Conservation (phyloP, 257 asterid species). For the Parsonsia alboflavescens region DNA sequence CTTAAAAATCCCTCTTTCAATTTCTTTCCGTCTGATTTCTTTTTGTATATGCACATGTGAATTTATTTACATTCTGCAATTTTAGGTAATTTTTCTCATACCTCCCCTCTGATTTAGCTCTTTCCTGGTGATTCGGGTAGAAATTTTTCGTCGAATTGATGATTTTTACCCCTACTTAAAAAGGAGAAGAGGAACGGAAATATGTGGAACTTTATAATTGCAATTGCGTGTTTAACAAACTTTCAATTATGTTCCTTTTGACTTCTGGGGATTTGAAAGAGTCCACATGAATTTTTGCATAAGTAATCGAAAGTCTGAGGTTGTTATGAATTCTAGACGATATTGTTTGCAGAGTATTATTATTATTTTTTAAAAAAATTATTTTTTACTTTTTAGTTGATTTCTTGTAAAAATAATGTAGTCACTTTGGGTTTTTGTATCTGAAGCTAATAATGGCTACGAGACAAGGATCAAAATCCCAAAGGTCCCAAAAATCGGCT, state of each 20-base stretch:
- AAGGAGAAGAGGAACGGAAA: neutral
- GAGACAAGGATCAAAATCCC: slow-evolving; percentile 49
- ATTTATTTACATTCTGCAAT: neutral
- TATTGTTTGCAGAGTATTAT: neutral
- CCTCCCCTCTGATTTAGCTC: neutral
- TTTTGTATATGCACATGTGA: neutral
- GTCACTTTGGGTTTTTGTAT: neutral
- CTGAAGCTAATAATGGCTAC: slow-evolving; percentile 45
- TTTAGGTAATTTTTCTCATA: neutral
- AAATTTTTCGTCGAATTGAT: neutral
- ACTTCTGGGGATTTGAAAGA: neutral
- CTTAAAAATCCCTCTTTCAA: neutral
- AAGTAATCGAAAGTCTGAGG: neutral
- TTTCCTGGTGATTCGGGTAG: neutral
- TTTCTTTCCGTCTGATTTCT: neutral
- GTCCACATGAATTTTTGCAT: neutral
- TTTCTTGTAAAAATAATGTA: neutral
- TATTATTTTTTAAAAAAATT: neutral
- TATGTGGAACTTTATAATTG: neutral
- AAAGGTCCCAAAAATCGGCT: slow-evolving; percentile 30
- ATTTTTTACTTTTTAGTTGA: neutral
- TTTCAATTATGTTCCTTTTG: neutral
- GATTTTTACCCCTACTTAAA: neutral
- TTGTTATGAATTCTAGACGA: neutral
- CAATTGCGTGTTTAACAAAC: neutral